Conservation (phyloP, 2,329 filamentous ascomycete species). For the Fusarium annulatum region DNA sequence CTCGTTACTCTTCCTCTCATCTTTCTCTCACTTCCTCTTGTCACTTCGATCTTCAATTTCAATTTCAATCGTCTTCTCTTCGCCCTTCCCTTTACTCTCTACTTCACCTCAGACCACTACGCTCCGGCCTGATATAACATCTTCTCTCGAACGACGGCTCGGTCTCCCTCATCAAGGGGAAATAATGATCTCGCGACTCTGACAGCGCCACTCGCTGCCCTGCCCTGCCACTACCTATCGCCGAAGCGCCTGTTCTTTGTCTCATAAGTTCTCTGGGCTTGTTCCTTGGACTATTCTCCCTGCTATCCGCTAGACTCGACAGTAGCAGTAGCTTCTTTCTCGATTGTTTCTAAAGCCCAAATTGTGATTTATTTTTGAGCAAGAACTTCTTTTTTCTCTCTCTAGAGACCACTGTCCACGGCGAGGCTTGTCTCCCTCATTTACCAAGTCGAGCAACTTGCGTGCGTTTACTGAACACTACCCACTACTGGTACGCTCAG, state of each 20-base stretch:
- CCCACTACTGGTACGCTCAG: conserved; percentile 31
- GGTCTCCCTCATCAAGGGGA: conserved; percentile 36
- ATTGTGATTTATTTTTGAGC: conserved; percentile 11
- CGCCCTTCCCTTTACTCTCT: conserved; percentile 22
- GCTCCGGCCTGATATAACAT: conserved; percentile 33
- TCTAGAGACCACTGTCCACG: background rate
- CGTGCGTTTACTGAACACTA: conserved; percentile 30
- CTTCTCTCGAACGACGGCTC: conserved; percentile 36
- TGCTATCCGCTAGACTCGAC: conserved; percentile 43
- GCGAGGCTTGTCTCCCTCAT: conserved; percentile 27
- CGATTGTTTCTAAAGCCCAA: conserved; percentile 32
- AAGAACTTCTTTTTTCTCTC: conserved; percentile 3
- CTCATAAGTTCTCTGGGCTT: conserved; percentile 45
- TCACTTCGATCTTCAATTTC: conserved; percentile 41
- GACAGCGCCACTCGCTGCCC: conserved; percentile 42
- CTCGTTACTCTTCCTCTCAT: conserved; percentile 36
- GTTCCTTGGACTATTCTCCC: conserved; percentile 42
- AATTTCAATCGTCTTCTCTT: conserved; percentile 29
- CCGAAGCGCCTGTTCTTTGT: conserved; percentile 49
- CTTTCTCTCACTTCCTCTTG: conserved; percentile 36
- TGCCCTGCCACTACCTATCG: conserved; percentile 41
- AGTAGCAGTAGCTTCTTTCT: conserved; percentile 32
- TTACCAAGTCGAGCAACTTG: conserved; percentile 15
- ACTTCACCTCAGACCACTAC: conserved; percentile 15
- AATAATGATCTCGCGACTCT: conserved; percentile 46